phyloP scores from a whole-genome alignment of 352 stramenopile genomes.

The Pythium grandisporangium region DNA sequence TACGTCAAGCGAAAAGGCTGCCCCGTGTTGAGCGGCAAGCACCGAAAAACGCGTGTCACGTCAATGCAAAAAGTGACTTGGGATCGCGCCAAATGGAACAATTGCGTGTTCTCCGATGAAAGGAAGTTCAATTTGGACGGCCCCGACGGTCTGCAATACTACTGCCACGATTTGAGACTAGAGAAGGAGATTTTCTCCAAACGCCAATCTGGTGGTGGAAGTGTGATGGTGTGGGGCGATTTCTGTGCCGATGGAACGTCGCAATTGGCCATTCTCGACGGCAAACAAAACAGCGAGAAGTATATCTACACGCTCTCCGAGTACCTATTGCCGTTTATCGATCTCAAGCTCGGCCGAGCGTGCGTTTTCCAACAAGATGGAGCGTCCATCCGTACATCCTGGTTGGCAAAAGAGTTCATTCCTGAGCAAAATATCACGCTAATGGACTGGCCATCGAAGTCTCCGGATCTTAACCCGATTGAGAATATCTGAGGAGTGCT shows the following conservation, averaged over 20 bases:
- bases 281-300: not conserved
- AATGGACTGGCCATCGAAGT: slow-evolving; percentile 3
- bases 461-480: slow-evolving; percentile 6
- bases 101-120: slow-evolving; percentile 1
- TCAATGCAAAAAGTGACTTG: slow-evolving; percentile 1
- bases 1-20: not conserved
- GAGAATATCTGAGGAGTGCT: slow-evolving; percentile 8
- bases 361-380: too few relatives aligned
- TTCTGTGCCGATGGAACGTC: not conserved
- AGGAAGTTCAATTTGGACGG: slow-evolving; percentile 8
- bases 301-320: too few relatives aligned
- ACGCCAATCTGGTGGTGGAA: not conserved
- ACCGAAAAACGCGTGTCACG: not conserved
- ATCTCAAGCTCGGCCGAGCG: too few relatives aligned
- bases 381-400: too few relatives aligned
- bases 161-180: slow-evolving; percentile 2
- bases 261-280: not conserved
- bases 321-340: too few relatives aligned
- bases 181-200: not conserved
- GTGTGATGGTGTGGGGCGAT: slow-evolving; percentile 2
- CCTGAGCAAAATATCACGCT: too few relatives aligned
- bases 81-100: too few relatives aligned
- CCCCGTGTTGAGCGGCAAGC: not conserved
- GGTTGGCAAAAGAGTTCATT: too few relatives aligned
- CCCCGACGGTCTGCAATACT: slow-evolving; percentile 2